phyloP scores from a whole-genome alignment of 331 rosid genomes.

The Rhamnella rubrinervis region DNA sequence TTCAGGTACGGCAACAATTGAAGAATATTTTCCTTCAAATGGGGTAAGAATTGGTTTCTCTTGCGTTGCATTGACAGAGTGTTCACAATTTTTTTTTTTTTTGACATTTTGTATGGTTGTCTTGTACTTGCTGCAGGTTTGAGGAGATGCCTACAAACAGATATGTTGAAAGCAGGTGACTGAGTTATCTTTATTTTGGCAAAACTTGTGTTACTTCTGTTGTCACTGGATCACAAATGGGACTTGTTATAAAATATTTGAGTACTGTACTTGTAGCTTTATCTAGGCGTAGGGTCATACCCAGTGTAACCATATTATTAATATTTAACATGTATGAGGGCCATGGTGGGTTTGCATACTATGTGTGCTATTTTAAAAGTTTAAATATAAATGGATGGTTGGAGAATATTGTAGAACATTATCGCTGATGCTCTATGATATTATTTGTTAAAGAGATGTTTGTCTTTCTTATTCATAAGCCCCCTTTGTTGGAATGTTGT shows the following conservation, averaged over 20 bases:
- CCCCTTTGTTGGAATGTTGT: too few species aligned
- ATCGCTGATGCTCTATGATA: too few species aligned
- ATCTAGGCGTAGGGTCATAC: background rate
- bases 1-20: constrained; percentile 76
- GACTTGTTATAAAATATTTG: background rate
- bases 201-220: background rate
- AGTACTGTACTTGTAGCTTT: background rate
- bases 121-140: constrained; percentile 54
- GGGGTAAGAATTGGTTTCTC: constrained; percentile 66
- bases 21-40: constrained; percentile 79
- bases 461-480: too few species aligned
- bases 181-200: constrained; percentile 7
- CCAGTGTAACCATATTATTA: background rate
- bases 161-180: constrained; percentile 94
- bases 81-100: background rate
- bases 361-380: background rate
- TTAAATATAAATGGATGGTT: background rate
- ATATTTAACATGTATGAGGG: background rate
- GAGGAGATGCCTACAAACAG: constrained; percentile 99
- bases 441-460: too few species aligned
- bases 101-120: constrained; percentile 23
- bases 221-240: too few species aligned
- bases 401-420: too few species aligned
- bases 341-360: background rate
- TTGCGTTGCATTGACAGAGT: constrained; percentile 14